phyloP scores from a whole-genome alignment of 164 flowering plant genomes.

The Buxus sempervirens region DNA sequence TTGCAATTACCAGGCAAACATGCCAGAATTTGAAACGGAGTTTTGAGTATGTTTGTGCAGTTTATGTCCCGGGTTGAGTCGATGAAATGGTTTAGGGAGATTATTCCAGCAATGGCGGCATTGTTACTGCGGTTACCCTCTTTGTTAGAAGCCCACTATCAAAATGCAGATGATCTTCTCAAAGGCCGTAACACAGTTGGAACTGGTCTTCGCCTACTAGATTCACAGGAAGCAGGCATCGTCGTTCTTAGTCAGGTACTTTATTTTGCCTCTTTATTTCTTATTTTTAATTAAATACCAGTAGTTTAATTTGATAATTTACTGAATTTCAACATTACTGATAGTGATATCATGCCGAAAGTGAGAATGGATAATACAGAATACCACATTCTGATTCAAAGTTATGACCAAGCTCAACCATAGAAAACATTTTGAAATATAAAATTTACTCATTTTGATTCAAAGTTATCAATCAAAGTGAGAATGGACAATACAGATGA shows the following conservation, averaged over 20 bases:
- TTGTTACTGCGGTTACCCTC: slow-evolving; percentile 61
- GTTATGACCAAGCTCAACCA: too few relatives aligned
- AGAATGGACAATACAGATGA: too few relatives aligned
- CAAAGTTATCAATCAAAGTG: too few relatives aligned
- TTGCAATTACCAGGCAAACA: too few relatives aligned
- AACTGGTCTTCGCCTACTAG: slow-evolving; percentile 63
- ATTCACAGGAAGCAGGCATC: slow-evolving; percentile 62
- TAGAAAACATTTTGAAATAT: too few relatives aligned
- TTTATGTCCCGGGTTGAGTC: slow-evolving; percentile 55
- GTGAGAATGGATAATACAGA: background rate
- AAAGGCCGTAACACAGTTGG: slow-evolving; percentile 15
- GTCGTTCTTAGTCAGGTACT: slow-evolving; percentile 78
- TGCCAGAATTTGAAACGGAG: background rate
- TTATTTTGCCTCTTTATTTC: background rate
- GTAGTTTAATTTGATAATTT: too few relatives aligned
- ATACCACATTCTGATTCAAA: too few relatives aligned
- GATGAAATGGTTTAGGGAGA: slow-evolving; percentile 60
- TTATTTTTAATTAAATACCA: too few relatives aligned
- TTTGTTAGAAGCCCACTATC: slow-evolving; percentile 69
- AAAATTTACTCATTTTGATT: too few relatives aligned
- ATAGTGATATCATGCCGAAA: background rate
- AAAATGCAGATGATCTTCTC: slow-evolving; percentile 32
- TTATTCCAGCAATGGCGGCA: slow-evolving; percentile 59
- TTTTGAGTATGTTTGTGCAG: slow-evolving; percentile 26
- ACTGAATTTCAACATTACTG: background rate